phyloP scores from a whole-genome alignment of 192 early-diverging fungal genomes.

The Dissophora globulifera region DNA sequence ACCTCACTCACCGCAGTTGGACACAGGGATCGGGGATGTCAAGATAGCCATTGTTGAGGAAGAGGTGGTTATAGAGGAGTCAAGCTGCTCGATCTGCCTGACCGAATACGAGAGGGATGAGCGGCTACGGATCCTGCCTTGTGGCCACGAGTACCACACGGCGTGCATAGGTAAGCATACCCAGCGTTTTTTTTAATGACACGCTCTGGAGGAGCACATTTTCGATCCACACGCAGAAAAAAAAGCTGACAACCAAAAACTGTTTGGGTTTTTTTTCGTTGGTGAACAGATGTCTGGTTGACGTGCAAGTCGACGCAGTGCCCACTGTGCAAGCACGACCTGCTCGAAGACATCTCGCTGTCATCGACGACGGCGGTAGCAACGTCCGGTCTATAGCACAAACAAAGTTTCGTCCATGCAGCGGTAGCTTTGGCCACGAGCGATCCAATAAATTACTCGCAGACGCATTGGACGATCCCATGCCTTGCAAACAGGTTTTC shows the following conservation, averaged over 20 bases:
- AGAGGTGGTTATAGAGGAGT: neutral
- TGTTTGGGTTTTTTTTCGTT: neutral
- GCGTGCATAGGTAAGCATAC: slow-evolving; percentile 33
- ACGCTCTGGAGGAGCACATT: too few species aligned
- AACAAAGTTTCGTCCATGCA: too few species aligned
- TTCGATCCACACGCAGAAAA: too few species aligned
- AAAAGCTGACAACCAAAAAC: too few species aligned
- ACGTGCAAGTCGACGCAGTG: slow-evolving; percentile 41
- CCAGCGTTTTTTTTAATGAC: too few species aligned
- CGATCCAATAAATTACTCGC: too few species aligned
- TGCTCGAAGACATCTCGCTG: slow-evolving; percentile 1
- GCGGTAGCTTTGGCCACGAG: too few species aligned
- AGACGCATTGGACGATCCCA: too few species aligned
- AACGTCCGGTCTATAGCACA: too few species aligned
- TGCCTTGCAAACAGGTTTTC: neutral
- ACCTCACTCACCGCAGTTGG: neutral
- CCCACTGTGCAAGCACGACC: slow-evolving; percentile 43
- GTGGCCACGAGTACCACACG: slow-evolving; percentile 39
- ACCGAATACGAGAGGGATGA: slow-evolving; percentile 18
- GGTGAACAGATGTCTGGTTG: slow-evolving; percentile 35
- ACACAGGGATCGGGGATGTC: too few species aligned
- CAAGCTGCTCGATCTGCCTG: slow-evolving; percentile 33
- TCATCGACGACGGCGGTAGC: neutral
- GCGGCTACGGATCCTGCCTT: slow-evolving; percentile 23
- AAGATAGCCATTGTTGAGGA: too few species aligned